A percentile compares a stretch with the other conserved stretches of the same genome.
phyloP scores from a whole-genome alignment of 2,329 filamentous ascomycete species.

The Beauveria varroae region DNA sequence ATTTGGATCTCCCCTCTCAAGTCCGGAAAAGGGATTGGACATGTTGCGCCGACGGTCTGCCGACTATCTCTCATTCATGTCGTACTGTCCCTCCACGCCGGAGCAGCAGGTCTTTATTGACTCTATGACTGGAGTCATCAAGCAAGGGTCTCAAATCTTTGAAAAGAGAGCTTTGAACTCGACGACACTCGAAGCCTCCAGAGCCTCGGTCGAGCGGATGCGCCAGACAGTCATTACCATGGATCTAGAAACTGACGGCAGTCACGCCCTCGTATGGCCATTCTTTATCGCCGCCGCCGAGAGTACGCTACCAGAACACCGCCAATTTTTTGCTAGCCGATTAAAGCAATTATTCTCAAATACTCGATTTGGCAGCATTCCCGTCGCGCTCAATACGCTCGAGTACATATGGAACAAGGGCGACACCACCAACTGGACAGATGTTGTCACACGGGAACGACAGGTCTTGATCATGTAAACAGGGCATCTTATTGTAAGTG shows the following conservation, averaged over 20 bases:
- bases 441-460: constrained; percentile 21
- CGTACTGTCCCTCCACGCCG: constrained; percentile 7
- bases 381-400: constrained; percentile 26
- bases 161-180: constrained; percentile 15
- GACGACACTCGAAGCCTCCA: constrained; percentile 16
- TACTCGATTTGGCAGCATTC: constrained; percentile 31
- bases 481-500: not conserved
- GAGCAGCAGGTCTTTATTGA: constrained; percentile 16
- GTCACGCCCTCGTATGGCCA: constrained; percentile 32
- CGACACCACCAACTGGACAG: constrained; percentile 20
- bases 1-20: constrained; percentile 22
- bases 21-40: constrained; percentile 20
- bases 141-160: constrained; percentile 21
- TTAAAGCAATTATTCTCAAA: constrained; percentile 22
- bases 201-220: constrained; percentile 24
- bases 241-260: constrained; percentile 21
- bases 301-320: constrained; percentile 26
- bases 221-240: constrained; percentile 22
- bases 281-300: constrained; percentile 34
- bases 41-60: constrained; percentile 16
- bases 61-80: constrained; percentile 23
- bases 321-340: constrained; percentile 26
- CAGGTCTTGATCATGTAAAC: constrained; percentile 23
- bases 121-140: constrained; percentile 19
- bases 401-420: constrained; percentile 26